phyloP scores from a whole-genome alignment of 768 basidiomycete genomes.

The Lactarius vividus region DNA sequence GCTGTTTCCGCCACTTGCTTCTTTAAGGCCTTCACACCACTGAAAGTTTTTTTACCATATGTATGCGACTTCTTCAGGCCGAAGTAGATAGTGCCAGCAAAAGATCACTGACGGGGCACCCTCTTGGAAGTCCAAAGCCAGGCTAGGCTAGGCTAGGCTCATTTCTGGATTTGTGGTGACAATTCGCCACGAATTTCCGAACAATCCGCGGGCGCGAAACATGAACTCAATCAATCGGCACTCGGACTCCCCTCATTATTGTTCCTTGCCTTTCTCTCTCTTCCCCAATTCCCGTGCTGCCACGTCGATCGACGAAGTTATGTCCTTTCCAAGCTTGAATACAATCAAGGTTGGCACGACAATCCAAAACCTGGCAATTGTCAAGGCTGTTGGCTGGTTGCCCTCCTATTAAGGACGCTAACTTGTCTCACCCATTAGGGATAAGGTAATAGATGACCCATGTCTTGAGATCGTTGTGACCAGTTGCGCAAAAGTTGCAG shows the following conservation, averaged over 20 bases:
- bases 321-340: constrained; percentile 58
- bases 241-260: constrained; percentile 22
- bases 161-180: constrained; percentile 1
- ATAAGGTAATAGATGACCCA: constrained; percentile 65
- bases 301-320: constrained; percentile 44
- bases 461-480: constrained; percentile 61
- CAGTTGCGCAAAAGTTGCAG: constrained; percentile 67
- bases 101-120: not conserved
- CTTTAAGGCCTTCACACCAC: not conserved
- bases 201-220: constrained; percentile 1
- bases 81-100: constrained; percentile 5
- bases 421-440: constrained; percentile 66
- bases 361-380: constrained; percentile 63
- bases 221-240: constrained; percentile 2
- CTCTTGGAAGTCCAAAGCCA: not conserved
- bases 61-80: not conserved
- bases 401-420: not conserved
- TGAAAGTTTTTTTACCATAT: not conserved
- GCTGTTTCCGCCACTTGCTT: constrained; percentile 3
- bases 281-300: constrained; percentile 33
- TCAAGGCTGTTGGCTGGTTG: constrained; percentile 6
- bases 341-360: constrained; percentile 64
- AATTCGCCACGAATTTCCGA: constrained; percentile 17
- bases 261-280: constrained; percentile 36
- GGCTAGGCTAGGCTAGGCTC: constrained; percentile 6